Evolutionary conservation across 164 flowering plant species (phyloP), one percentile per base, ranked within the genome.

Genomic region (Berberis vulgaris): DNA sequence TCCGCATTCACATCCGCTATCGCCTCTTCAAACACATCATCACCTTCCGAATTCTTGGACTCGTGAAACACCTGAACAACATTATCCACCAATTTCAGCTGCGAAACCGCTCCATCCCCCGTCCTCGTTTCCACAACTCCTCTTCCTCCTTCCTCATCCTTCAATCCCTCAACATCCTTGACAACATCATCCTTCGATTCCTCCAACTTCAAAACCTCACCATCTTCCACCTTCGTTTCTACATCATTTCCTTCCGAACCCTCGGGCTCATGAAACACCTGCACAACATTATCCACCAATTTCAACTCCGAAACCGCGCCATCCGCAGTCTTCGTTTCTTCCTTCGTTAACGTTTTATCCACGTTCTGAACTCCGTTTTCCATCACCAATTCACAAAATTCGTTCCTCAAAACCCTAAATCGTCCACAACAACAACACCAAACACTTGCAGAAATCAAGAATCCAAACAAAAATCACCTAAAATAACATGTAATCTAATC

Each of bases 21-120:
- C 1, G 84, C 86, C 76, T 84, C 91, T 76, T 73, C 88, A 65
- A 81, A 82, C 63, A 71, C 76, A 41, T 80, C 86, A 40, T 78
- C 82, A 64, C 69, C 82, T 49, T 82, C 86, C 1, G 76, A 72
- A 54, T 69, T 79, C 64, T 68, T 77, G 43, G 71, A 13, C 43
- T 47, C 74, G 58, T 72, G 78, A 50, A 63, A 52, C 59, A 68
- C 77, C 42, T 40, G 66, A 46, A 50, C 63, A n/a, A 49, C 73
- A 58, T 42, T 69, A 41, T 72, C 79, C 62, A 63, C 79, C 8
- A 66, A 50, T 40, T 61, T 64, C 62, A 67, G 71, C 63, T 66
- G 73, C 43, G 65, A 55, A 67, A 63, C 61, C 60, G 61, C 81
- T 46, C 65, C 72, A 9, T 63, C 79, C n/a, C 54, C 69, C 43